Evolutionary conservation across 495 filamentous ascomycete species (phyloP).

Genomic region (Sordaria brevicollis): DNA sequence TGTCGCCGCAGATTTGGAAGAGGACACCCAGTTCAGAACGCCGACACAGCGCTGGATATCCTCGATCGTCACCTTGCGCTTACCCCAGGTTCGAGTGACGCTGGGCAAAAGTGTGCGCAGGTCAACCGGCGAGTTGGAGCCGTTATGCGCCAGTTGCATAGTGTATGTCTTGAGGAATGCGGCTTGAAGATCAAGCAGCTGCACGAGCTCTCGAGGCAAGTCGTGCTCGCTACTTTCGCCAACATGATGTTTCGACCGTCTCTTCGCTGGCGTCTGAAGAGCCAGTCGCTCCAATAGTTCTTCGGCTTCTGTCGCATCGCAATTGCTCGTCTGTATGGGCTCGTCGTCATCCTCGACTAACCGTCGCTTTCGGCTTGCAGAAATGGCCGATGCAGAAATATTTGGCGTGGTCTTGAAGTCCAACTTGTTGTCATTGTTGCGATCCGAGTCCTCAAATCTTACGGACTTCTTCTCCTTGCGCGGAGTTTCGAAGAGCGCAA

Average conservation of each 20-base stretch:
- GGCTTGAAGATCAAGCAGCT: conserved; percentile 45
- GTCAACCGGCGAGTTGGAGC: conserved; percentile 47
- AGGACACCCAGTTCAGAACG: conserved; percentile 27
- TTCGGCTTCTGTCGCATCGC: conserved; percentile 13
- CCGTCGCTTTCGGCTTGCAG: conserved; percentile 12
- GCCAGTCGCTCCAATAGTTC: conserved; percentile 30
- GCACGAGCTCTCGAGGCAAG: conserved; percentile 44
- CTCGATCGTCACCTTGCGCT: conserved; percentile 44
- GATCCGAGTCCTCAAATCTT: conserved; percentile 10
- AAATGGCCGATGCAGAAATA: not conserved
- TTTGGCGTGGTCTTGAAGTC: not conserved
- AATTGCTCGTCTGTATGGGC: not conserved
- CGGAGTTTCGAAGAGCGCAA: conserved; percentile 1
- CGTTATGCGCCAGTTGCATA: conserved; percentile 55
- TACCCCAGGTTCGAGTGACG: conserved; percentile 50
- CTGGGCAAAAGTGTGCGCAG: conserved; percentile 43
- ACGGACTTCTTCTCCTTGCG: conserved; percentile 19
- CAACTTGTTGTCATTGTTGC: not conserved
- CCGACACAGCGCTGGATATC: conserved; percentile 50
- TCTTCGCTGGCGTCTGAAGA: conserved; percentile 23
- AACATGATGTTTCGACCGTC: not conserved
- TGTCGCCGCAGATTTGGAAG: not conserved
- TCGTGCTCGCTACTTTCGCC: conserved; percentile 1
- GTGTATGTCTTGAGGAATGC: conserved; percentile 49
- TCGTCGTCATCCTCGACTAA: conserved; percentile 7